phyloP scores from a whole-genome alignment of 805 yeast species.

The Suhomyces canberraensis region DNA sequence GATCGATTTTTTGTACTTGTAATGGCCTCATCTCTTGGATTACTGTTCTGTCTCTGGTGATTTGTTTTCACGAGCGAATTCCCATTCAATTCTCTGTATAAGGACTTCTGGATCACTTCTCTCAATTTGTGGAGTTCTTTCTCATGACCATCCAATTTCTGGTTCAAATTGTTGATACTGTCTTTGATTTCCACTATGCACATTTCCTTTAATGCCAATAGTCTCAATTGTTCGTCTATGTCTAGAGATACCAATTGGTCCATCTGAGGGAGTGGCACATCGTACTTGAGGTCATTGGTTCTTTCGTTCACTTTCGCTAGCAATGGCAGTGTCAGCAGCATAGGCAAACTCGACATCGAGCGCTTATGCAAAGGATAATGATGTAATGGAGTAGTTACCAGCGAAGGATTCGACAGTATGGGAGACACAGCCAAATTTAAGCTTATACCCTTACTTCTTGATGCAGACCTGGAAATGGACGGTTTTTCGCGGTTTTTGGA shows the following conservation, averaged over 20 bases:
- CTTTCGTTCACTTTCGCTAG: slow-evolving; percentile 2
- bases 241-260: slow-evolving; percentile 30
- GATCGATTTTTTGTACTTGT: slow-evolving; percentile 28
- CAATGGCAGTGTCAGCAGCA: slow-evolving; percentile 2
- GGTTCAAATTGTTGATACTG: slow-evolving; percentile 43
- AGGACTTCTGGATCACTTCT: slow-evolving; percentile 42
- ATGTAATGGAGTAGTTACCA: not conserved
- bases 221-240: slow-evolving; percentile 54
- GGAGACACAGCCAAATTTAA: slow-evolving; percentile 33
- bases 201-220: slow-evolving; percentile 67
- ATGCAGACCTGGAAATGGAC: slow-evolving; percentile 3
- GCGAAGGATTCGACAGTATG: too few relatives aligned
- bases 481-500: not conserved
- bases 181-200: slow-evolving; percentile 62
- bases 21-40: slow-evolving; percentile 27
- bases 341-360: not conserved
- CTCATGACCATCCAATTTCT: slow-evolving; percentile 40
- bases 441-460: slow-evolving; percentile 31
- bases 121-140: slow-evolving; percentile 51
- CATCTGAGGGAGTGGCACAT: slow-evolving; percentile 30
- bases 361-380: slow-evolving; percentile 2
- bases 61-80: slow-evolving; percentile 3
- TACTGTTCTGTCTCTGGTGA: slow-evolving; percentile 18
- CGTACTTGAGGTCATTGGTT: slow-evolving; percentile 20
- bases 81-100: slow-evolving; percentile 39